Evolutionary conservation across 1,284 basidiomycete species (phyloP).

Genomic region (Uromyces viciae-fabae): DNA sequence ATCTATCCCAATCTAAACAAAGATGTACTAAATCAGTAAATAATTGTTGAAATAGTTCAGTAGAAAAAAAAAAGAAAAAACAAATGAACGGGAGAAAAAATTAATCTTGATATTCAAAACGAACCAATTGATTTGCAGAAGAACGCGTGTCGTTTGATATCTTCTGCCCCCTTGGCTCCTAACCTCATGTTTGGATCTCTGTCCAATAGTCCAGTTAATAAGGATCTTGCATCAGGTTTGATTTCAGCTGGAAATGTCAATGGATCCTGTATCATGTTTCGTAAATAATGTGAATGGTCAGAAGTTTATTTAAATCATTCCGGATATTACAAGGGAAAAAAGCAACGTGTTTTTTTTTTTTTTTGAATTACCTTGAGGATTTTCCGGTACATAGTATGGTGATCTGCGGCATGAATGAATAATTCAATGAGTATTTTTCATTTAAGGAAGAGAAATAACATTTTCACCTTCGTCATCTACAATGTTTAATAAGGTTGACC

Average conservation of each 20-base stretch:
- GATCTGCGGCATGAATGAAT: conserved; percentile 15
- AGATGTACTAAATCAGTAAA: background rate
- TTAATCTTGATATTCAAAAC: too few relatives aligned
- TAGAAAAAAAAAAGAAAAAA: background rate
- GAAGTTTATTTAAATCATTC: too few relatives aligned
- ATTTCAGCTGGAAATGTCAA: conserved; percentile 55
- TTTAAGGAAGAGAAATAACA: background rate
- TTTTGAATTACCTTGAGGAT: conserved; percentile 44
- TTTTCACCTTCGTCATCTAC: conserved; percentile 43
- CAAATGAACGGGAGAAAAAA: too few relatives aligned
- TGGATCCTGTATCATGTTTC: conserved; percentile 11
- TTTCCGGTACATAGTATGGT: conserved; percentile 45
- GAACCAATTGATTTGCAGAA: conserved; percentile 63
- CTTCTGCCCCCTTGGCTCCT: conserved; percentile 80
- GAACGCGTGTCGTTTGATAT: conserved; percentile 89
- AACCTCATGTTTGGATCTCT: conserved; percentile 75
- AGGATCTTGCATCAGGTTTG: conserved; percentile 80
- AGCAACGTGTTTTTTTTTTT: too few relatives aligned
- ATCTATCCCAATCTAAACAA: conserved; percentile 41
- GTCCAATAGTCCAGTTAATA: conserved; percentile 83
- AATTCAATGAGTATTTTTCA: background rate
- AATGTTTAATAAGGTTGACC: background rate
- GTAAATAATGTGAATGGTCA: too few relatives aligned
- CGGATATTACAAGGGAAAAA: too few relatives aligned
- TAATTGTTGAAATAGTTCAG: background rate